phyloP scores from a whole-genome alignment of 129 eudicot genomes.

The Pseudognaphalium luteoalbum region DNA sequence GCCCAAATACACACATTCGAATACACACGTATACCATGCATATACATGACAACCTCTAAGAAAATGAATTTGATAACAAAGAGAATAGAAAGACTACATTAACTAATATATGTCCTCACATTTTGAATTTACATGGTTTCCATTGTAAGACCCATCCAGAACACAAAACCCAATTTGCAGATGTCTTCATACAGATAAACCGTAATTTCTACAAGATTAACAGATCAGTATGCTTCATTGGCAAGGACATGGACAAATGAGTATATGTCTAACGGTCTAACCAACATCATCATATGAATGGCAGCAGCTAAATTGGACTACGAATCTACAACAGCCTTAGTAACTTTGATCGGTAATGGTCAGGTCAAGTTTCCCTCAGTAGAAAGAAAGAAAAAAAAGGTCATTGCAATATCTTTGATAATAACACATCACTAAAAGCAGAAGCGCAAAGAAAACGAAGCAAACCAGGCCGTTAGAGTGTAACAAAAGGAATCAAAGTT shows the following conservation, averaged over 20 bases:
- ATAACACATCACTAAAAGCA: background rate
- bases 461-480: background rate
- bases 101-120: background rate
- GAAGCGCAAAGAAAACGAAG: no score
- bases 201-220: no score
- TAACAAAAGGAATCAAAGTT: background rate
- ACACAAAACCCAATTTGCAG: no score
- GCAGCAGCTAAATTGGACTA: no score
- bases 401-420: background rate
- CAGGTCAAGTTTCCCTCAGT: no score
- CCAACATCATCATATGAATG: background rate
- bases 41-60: no score
- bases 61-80: background rate
- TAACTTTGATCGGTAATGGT: no score
- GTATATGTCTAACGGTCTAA: background rate
- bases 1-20: no score
- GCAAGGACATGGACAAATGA: background rate
- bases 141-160: background rate
- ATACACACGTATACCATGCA: no score
- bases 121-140: background rate
- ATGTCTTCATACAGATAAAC: no score
- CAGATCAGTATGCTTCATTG: background rate
- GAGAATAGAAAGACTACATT: background rate
- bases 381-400: background rate
- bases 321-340: no score